phyloP scores from a whole-genome alignment of 192 early-diverging fungal genomes.

The Entomortierella parvispora region DNA sequence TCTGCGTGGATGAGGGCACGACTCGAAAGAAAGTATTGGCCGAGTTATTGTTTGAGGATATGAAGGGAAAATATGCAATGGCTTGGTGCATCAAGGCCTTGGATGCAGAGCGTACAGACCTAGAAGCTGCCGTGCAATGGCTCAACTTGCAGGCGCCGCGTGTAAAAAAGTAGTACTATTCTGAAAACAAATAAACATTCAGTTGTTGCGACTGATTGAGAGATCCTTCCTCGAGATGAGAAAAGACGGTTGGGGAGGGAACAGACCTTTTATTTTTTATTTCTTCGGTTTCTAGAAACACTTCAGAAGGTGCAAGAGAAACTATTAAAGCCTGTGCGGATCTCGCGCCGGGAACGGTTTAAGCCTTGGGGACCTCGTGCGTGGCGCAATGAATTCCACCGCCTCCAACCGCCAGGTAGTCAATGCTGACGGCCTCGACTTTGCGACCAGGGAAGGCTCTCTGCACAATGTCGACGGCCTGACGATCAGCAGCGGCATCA shows the following conservation, averaged over 20 bases:
- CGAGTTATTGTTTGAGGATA: slow-evolving; percentile 40
- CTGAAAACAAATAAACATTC: background rate
- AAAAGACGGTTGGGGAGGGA: no score
- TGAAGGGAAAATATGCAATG: slow-evolving; percentile 52
- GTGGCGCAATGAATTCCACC: slow-evolving; percentile 28
- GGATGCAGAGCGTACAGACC: slow-evolving; percentile 61
- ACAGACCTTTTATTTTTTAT: background rate
- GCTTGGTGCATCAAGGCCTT: slow-evolving; percentile 78
- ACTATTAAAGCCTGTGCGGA: background rate
- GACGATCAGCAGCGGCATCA: slow-evolving; percentile 7
- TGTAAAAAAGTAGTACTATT: slow-evolving; percentile 3
- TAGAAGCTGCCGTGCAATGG: slow-evolving; percentile 64
- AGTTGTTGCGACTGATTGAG: background rate
- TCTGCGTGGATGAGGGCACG: slow-evolving; percentile 73
- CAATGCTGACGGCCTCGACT: slow-evolving; percentile 14
- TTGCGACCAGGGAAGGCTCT: slow-evolving; percentile 16
- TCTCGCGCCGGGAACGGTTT: no score
- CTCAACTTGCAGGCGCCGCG: slow-evolving; percentile 70
- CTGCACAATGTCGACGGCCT: slow-evolving; percentile 15
- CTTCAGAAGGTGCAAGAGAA: background rate
- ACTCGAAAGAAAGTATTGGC: slow-evolving; percentile 60
- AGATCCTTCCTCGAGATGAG: no score
- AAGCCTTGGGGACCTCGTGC: slow-evolving; percentile 12
- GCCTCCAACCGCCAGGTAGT: slow-evolving; percentile 18
- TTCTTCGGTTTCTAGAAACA: no score